Base-by-base conservation (phyloP, 441 rosid species). In the Pelargonium fulgidum region DNA sequence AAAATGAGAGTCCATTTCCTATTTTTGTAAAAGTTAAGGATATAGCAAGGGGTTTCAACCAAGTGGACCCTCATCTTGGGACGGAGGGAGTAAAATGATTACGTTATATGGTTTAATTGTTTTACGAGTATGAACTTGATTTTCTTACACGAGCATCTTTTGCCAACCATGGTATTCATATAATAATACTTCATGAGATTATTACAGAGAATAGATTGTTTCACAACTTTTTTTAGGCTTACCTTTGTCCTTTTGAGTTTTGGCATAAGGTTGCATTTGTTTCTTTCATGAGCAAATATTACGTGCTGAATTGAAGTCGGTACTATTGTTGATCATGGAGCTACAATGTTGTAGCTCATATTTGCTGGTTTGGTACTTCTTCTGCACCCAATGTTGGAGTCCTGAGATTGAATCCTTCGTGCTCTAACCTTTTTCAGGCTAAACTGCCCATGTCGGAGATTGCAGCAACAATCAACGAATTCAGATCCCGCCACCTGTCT, bases 361-460 rank as follows among this genome's bases (percentile, higher is more conserved):
- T 3, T 56, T n/a, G 24, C 62, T 17, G 19, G 16, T 56, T 56
- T 17, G 62, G 26, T 9, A 56, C 62, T 3, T 8, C 24, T 56
- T 56, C 11, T 56, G 26, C 11, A 1, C 12, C 3, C 62, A 6
- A 56, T 17, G 62, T 56, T 16, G 16, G 59, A 52, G 22, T 26
- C 39, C 62, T 56, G 8, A 56, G 22, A 54, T 20, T 16, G 22
- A 48, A 13, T 64, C 26, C 66, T 63, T 16, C 3, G 10, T 42
- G 64, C 62, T 20, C 16, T 16, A 19, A 2, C 62, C 62, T 26
- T 56, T 17, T 56, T 62, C 12, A 94, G 99, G 91, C 96, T 64
- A 94, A 94, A 81, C 79, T 94, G 70, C 99, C 99, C 6, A 73
- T 69, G 7, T 88, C 96, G 0, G 99, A 91, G 86, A 94, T 94